phyloP scores from a whole-genome alignment of 306 rosid genomes.

The Pyrus pyrifolia region DNA sequence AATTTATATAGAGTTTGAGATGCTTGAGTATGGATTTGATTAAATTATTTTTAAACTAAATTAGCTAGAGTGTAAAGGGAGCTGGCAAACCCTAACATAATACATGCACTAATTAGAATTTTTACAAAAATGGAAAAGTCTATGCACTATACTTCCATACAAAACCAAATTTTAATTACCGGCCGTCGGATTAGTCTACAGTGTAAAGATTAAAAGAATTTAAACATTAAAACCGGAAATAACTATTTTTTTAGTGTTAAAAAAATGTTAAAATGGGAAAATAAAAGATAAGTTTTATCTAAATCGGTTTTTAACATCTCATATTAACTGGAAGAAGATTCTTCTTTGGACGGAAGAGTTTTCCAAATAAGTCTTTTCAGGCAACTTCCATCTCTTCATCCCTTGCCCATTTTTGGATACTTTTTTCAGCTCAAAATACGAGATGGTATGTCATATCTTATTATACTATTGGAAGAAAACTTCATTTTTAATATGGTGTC shows the following conservation, averaged over 20 bases:
- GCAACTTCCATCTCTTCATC: too few species aligned
- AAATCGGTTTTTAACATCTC: neutral
- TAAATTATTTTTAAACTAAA: neutral
- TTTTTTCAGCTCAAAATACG: too few species aligned
- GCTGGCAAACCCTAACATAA: neutral
- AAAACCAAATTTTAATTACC: neutral
- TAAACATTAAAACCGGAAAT: too few species aligned
- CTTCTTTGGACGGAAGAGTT: neutral
- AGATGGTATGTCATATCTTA: too few species aligned
- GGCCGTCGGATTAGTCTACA: neutral
- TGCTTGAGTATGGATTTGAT: neutral
- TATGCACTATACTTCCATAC: neutral
- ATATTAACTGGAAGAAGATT: neutral
- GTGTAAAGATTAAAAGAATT: too few species aligned
- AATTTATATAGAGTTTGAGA: neutral
- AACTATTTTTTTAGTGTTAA: neutral
- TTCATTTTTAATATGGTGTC: too few species aligned
- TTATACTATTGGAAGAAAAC: too few species aligned
- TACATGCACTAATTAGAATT: neutral
- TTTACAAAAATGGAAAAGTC: neutral
- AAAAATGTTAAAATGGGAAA: neutral
- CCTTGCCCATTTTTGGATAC: too few species aligned
- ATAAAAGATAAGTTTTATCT: neutral
- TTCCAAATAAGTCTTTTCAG: neutral
- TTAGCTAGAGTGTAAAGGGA: neutral